These are phyloP conservation scores for Solanum paucissectum DNA, from an alignment of 257 asterid species.

Conservation along the genomic window DNA sequence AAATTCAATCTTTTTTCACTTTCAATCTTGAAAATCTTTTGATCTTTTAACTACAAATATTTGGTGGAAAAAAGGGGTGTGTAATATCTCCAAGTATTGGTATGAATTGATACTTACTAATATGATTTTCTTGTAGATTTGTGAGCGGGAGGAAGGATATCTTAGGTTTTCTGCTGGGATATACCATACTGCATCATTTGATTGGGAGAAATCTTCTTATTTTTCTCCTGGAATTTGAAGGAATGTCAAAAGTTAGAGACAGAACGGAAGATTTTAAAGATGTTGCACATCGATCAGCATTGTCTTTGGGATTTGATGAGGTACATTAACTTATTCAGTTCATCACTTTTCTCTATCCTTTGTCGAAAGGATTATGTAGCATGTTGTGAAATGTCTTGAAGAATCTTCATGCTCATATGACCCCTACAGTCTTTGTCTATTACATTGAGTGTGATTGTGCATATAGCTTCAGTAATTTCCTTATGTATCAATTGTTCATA, in stretches of 20 bases:
- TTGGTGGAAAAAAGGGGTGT: neutral
- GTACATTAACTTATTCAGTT: conserved; percentile 17
- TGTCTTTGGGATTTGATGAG: conserved; percentile 69
- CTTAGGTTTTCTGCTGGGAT: neutral
- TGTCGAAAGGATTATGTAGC: neutral
- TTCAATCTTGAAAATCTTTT: neutral
- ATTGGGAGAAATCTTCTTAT: neutral
- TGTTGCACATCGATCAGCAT: conserved; percentile 65
- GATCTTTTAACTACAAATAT: neutral
- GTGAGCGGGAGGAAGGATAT: neutral
- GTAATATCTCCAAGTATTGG: neutral
- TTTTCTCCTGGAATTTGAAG: neutral
- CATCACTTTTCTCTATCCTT: neutral
- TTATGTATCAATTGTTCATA: neutral
- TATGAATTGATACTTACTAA: neutral
- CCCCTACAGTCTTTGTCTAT: neutral
- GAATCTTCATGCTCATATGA: neutral
- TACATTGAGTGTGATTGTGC: neutral
- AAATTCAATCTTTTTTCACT: neutral
- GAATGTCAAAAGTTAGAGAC: conserved; percentile 73
- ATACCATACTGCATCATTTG: neutral
- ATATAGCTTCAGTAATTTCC: neutral
- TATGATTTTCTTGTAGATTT: neutral
- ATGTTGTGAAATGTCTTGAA: neutral
- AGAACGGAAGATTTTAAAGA: conserved; percentile 91